A percentile compares a stretch with the other conserved stretches of the same genome.
Conservation (phyloP, 1,139 yeast genomes). For the Pichia cactophila region DNA sequence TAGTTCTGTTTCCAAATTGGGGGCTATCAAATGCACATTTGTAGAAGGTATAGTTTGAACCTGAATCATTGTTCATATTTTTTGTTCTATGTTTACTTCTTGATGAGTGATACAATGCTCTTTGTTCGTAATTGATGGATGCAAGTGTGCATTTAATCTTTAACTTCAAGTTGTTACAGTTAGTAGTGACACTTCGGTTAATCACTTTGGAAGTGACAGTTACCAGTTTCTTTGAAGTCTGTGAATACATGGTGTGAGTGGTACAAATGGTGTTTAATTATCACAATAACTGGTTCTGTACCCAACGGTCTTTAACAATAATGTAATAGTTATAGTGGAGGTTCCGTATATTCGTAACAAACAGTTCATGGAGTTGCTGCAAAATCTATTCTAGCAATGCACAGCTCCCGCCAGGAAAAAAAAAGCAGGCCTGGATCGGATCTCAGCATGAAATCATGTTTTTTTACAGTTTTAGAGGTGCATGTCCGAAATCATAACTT, state of each 20-base stretch:
- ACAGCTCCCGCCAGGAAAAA: background rate
- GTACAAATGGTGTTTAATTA: background rate
- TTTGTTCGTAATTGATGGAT: constrained; percentile 4
- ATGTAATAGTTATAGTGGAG: too few relatives aligned
- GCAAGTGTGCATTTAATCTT: constrained; percentile 5
- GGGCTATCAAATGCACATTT: background rate
- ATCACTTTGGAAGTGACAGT: constrained; percentile 8
- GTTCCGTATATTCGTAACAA: background rate
- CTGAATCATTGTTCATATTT: background rate
- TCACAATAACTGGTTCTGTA: background rate
- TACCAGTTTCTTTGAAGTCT: constrained; percentile 6
- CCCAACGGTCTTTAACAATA: background rate
- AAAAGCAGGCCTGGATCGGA: background rate
- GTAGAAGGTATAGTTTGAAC: background rate
- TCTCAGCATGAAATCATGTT: too few relatives aligned
- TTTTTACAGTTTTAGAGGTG: too few relatives aligned
- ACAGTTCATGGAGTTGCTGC: background rate
- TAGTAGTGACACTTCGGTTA: background rate
- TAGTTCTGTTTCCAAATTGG: background rate
- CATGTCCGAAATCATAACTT: too few relatives aligned
- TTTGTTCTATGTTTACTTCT: constrained; percentile 11
- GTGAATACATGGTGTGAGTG: constrained; percentile 8
- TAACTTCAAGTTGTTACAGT: background rate
- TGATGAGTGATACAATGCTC: constrained; percentile 10
- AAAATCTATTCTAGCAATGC: too few relatives aligned